These are phyloP conservation scores for Adansonia digitata DNA, from an alignment of 345 rosid species.

Conservation along the genomic window DNA sequence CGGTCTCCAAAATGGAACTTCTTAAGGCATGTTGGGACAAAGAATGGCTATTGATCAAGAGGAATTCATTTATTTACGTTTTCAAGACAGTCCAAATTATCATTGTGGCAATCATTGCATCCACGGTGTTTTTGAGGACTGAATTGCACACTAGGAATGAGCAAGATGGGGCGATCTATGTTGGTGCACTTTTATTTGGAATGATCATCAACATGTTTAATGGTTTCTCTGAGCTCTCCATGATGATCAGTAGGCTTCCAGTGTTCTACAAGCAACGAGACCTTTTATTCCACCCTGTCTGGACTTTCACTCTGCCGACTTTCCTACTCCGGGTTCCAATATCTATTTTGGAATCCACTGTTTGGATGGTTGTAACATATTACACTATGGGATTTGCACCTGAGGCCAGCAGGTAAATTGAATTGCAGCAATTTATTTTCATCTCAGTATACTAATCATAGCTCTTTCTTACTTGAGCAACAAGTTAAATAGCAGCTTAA, in stretches of 20 bases:
- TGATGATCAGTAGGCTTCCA: slow-evolving; percentile 68
- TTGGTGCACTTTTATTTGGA: slow-evolving; percentile 47
- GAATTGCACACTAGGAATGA: slow-evolving; percentile 53
- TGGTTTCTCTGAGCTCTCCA: slow-evolving; percentile 74
- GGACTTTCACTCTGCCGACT: slow-evolving; percentile 76
- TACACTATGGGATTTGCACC: slow-evolving; percentile 70
- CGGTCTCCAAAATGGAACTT: slow-evolving; percentile 56
- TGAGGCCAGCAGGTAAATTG: slow-evolving; percentile 56
- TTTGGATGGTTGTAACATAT: slow-evolving; percentile 63
- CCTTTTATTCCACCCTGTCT: slow-evolving; percentile 71
- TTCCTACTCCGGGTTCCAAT: slow-evolving; percentile 61
- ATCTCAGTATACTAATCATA: background rate
- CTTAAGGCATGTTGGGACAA: slow-evolving; percentile 72
- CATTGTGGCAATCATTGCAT: slow-evolving; percentile 46
- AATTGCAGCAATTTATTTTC: background rate
- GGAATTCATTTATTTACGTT: slow-evolving; percentile 63
- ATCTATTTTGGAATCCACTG: slow-evolving; percentile 59
- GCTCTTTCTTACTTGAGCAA: background rate
- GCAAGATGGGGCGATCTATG: slow-evolving; percentile 43
- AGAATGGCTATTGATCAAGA: slow-evolving; percentile 64
- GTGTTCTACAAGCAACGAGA: slow-evolving; percentile 94
- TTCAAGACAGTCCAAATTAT: slow-evolving; percentile 66
- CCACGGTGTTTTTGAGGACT: slow-evolving; percentile 61
- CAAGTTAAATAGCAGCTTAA: background rate
- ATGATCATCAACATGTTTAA: slow-evolving; percentile 78